Evolutionary conservation across 2,329 filamentous ascomycete genomes (phyloP), one percentile per base, ranked within the genome.

Genomic region (Lecanicillium sp.): DNA sequence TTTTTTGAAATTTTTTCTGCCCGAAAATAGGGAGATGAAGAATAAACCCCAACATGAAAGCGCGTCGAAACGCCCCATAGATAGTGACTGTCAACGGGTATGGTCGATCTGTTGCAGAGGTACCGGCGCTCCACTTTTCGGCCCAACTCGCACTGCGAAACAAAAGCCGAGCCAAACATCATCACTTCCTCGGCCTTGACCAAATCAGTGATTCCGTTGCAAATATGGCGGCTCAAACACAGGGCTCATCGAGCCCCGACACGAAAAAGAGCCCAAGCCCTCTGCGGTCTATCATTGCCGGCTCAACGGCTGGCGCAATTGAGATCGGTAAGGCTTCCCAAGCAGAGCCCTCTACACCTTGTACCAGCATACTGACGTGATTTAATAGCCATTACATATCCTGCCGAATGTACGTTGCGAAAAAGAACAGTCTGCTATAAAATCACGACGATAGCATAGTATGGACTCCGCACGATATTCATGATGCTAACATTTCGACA

Each of bases 241-340:
- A 42, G 32, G 40, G 40, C 25, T 33, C 39, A 9, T n/a, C 39
- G 16, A 29, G 29, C 35, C 34, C 40, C 29, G 37, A 43, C 9
- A 25, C 22, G 11, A 56, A 59, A 46, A 72, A 71, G 56, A 58
- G 59, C 64, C 85, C 89, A 33, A 95, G 85, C 55, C 77, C 85
- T 35, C 63, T 95, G 57, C 85, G 92, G 50, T 95, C 88, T 43
- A 85, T 96, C 52, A 71, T 96, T 51, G 92, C 92, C 40, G 92
- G 92, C 46, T 86, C 87, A 41, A 85, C 84, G n/a, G 92, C 90
- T 39, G 92, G 92, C 54, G 92, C 89, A 39, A 76, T 96, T 48
- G 90, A 98, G 66, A 96, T 96, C 60, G 79, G 85, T 89, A 68
- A 51, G 65, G 51, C 19, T n/a, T n/a, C 32, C 27, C 32, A 29